Percentiles rank a stretch among this genome's conserved stretches.
Evolutionary conservation across 306 rosid genomes (phyloP).

Genomic region (Vigna mungo): DNA sequence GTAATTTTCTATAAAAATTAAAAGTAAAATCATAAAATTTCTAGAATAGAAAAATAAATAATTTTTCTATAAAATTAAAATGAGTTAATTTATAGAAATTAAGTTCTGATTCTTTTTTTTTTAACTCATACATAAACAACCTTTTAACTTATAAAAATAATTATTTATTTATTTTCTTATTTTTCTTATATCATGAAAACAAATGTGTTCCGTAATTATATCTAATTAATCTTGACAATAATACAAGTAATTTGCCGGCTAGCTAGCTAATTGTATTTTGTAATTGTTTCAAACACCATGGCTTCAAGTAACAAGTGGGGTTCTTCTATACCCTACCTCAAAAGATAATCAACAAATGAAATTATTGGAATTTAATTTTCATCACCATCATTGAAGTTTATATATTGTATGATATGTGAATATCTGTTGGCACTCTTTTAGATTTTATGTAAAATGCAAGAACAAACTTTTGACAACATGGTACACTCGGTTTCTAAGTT

Average conservation of each 20-base stretch:
- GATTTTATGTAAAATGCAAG: constrained; percentile 1
- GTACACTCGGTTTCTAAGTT: neutral
- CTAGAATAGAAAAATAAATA: too few relatives aligned
- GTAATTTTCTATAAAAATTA: too few relatives aligned
- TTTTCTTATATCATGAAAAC: too few relatives aligned
- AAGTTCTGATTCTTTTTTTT: too few relatives aligned
- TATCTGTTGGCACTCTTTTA: constrained; percentile 28
- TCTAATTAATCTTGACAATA: neutral
- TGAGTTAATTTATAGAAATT: too few relatives aligned
- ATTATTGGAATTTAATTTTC: neutral
- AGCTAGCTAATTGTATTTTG: neutral
- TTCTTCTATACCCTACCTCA: constrained; percentile 12
- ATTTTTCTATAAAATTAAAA: too few relatives aligned
- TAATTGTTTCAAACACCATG: neutral
- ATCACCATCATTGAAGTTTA: neutral
- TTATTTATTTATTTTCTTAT: too few relatives aligned
- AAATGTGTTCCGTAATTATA: too few relatives aligned
- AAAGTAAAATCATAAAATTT: too few relatives aligned
- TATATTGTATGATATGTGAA: constrained; percentile 1
- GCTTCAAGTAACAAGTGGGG: constrained; percentile 4
- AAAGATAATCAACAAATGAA: constrained; percentile 4
- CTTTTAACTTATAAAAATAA: too few relatives aligned
- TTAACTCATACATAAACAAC: too few relatives aligned
- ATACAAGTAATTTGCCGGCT: constrained; percentile 5
- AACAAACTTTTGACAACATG: neutral